Conservation (phyloP, 495 filamentous ascomycete species). For the Trichoderma erinaceum region DNA sequence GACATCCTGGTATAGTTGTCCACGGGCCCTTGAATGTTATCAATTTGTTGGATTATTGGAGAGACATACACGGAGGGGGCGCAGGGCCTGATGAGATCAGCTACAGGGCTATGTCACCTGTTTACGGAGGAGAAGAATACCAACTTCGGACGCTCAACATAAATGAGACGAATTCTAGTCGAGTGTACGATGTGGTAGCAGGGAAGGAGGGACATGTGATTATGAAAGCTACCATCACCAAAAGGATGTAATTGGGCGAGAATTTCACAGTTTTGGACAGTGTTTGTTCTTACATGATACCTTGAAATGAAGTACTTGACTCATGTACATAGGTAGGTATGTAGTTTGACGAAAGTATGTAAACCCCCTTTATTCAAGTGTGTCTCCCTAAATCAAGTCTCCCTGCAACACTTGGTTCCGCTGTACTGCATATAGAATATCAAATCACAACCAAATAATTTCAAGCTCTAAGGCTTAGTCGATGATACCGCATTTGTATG, state of each 20-base stretch:
- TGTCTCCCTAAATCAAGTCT: too few relatives aligned
- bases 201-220: slow-evolving; percentile 35
- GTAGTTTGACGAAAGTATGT: too few relatives aligned
- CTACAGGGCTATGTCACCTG: slow-evolving; percentile 54
- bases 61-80: slow-evolving; percentile 36
- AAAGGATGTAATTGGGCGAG: neutral
- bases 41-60: slow-evolving; percentile 59
- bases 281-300: neutral
- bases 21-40: slow-evolving; percentile 61
- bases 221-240: slow-evolving; percentile 27
- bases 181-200: slow-evolving; percentile 28
- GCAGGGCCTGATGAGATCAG: slow-evolving; percentile 29
- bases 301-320: too few relatives aligned
- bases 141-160: slow-evolving; percentile 38
- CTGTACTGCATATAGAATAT: too few relatives aligned
- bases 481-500: too few relatives aligned
- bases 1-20: slow-evolving; percentile 54
- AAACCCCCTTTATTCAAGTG: too few relatives aligned
- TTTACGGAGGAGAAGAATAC: slow-evolving; percentile 53
- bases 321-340: too few relatives aligned
- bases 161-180: slow-evolving; percentile 22
- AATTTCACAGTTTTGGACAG: neutral
- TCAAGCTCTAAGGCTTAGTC: too few relatives aligned
- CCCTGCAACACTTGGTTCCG: too few relatives aligned
- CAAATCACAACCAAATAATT: too few relatives aligned